Base-by-base conservation (phyloP, 1,284 basidiomycete genomes). In the Malassezia globosa region DNA sequence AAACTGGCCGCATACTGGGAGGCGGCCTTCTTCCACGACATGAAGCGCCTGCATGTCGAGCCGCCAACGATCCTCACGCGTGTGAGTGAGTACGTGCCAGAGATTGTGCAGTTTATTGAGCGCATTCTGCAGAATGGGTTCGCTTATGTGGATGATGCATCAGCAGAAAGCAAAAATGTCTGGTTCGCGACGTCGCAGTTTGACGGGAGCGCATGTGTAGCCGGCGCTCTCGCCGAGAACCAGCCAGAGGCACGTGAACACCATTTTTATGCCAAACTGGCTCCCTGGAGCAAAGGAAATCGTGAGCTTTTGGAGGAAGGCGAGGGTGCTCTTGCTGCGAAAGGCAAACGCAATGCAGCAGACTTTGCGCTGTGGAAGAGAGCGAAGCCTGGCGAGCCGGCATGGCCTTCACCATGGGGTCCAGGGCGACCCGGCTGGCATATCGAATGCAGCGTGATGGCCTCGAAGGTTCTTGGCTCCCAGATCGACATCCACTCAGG, bases 371-470 rank as follows among this genome's bases (percentile, higher is more conserved):
- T 99, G 11, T 99, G 94, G 94, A 99, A 99, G 75, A 82, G 86
- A 3, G 88, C 87, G 25, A 95, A 94, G 74, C 82, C 88, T 1
- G 94, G 94, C n/a, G 94, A 99, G 73, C 94, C 94, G 1, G 83
- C 83, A 2, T 99, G 94, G 94, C 81, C 83, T 0, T 95, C 89
- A 7, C 84, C 87, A 5, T 99, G 94, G 94, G 94, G 94, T 23
- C 77, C 78, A 31, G 94, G 94, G n/a, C 80, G 94, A 47, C 94
- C 94, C 1, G 94, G 94, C 8, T 99, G 94, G 94, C 94, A 99
- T 72, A 97, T 99, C 51, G 94, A 99, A 73, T 99, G 94, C 76
- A 92, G 87, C 8, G 94, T 96, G 37, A 99, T 99, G 94, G 92
- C 90, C 13, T 86, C 82, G 51, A 89, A 84, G 31, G 78, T 99